Evolutionary conservation across 2,329 filamentous ascomycete genomes (phyloP), one percentile per base, ranked within the genome.

Genomic region (Cadophora sp.): DNA sequence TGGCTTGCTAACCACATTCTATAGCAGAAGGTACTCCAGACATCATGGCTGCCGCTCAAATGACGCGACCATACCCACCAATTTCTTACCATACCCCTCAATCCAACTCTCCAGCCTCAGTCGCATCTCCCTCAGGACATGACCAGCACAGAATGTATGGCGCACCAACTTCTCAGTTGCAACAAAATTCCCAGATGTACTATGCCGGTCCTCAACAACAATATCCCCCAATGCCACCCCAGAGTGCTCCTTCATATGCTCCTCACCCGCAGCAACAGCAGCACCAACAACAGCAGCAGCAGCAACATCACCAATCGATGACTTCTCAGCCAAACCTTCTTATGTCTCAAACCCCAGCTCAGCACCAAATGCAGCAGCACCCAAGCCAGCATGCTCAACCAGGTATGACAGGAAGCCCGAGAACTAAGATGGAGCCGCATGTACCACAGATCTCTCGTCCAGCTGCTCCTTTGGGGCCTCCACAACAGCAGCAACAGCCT

Each of bases 71-170:
- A 59, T 79, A 83, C 56, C 97, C 96, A 78, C 94, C 94, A 73
- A 93, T 93, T 68, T 97, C 97, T 78, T 97, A 97, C 79, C 93
- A 97, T 80, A 96, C 94, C 20, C 94, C 94, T 64, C 94, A 97
- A 82, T 97, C 94, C 65, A 97, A 95, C 80, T 97, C 95, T 64
- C 95, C 95, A 59, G 93, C 93, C 47, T 97, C 94, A 60, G 94
- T 97, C 74, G 92, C 94, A 70, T 97, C 95, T 41, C 91, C 93
- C 24, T 93, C 94, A 66, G 87, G 89, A 65, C 94, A 97, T 80
- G 95, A 98, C 77, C 93, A 95, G 76, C 93, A 97, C 73, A 90
- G 89, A 75, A 87, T 98, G 77, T 98, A 97, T 80, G 90, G 88
- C 43, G 91, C 94, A 75, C 90, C 91, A 60, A 82, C 89, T 45